Evolutionary conservation across 164 flowering plant genomes (phyloP).

Genomic region (Chimonanthus praecox): DNA sequence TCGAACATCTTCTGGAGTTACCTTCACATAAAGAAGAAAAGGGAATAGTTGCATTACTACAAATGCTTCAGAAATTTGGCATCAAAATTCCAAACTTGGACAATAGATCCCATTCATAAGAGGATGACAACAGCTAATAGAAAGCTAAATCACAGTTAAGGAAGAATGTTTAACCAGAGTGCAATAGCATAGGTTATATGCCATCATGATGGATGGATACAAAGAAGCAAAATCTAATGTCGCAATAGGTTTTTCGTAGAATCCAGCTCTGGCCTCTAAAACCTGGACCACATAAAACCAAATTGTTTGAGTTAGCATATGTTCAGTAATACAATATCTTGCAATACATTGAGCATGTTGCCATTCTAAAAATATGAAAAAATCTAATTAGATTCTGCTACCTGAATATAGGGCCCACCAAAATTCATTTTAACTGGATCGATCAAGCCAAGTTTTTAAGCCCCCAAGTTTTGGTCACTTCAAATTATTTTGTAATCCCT

Average conservation of each 20-base stretch:
- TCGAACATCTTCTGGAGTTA: constrained; percentile 76
- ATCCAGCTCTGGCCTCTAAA: constrained; percentile 86
- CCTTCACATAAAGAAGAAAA: constrained; percentile 39
- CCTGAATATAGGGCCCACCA: too few species aligned
- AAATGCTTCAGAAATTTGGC: constrained; percentile 5
- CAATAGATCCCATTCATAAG: neutral
- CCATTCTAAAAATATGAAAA: too few species aligned
- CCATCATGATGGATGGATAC: constrained; percentile 99
- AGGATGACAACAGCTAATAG: neutral
- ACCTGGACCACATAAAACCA: constrained; percentile 44
- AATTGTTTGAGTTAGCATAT: neutral
- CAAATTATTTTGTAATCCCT: too few species aligned
- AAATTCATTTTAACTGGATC: too few species aligned
- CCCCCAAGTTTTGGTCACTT: too few species aligned
- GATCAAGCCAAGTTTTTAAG: too few species aligned
- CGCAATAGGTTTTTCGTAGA: constrained; percentile 96
- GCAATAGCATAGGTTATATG: constrained; percentile 95
- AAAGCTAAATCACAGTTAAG: neutral
- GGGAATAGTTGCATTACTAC: constrained; percentile 4
- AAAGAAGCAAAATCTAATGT: constrained; percentile 97
- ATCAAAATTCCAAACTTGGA: neutral
- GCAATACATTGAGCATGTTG: too few species aligned
- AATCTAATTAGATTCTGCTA: too few species aligned
- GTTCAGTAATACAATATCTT: too few species aligned
- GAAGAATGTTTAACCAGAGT: constrained; percentile 57